Evolutionary conservation across 306 rosid genomes (phyloP).

Genomic region (Vigna nakashimae): DNA sequence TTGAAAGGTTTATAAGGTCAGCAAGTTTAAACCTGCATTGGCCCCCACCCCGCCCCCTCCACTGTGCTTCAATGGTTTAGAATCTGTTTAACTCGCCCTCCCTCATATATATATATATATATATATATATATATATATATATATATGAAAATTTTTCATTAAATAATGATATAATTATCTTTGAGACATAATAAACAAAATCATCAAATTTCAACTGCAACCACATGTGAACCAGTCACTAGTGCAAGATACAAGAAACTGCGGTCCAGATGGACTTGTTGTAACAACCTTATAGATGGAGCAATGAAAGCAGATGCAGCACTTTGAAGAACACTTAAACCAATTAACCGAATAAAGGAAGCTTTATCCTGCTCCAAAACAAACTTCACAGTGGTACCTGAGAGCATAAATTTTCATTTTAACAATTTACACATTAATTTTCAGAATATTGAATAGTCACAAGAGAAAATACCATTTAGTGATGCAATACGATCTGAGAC

Average conservation of each 20-base stretch:
- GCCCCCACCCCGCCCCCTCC: background rate
- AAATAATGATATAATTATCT: conserved; percentile 28
- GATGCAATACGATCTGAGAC: conserved; percentile 97
- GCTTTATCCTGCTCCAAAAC: conserved; percentile 97
- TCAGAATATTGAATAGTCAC: conserved; percentile 11
- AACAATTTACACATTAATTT: conserved; percentile 39
- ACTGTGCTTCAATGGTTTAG: background rate
- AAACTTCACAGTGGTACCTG: conserved; percentile 93
- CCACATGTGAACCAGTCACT: conserved; percentile 21
- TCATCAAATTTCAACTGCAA: conserved; percentile 26
- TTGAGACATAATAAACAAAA: background rate
- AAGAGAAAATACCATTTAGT: conserved; percentile 69
- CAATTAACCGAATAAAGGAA: conserved; percentile 80
- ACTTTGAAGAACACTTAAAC: conserved; percentile 89
- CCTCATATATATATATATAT: too few relatives aligned
- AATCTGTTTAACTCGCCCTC: conserved; percentile 16
- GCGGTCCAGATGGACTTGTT: conserved; percentile 11
- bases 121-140: background rate
- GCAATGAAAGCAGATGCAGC: conserved; percentile 90
- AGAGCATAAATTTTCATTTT: conserved; percentile 40
- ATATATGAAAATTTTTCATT: conserved; percentile 10
- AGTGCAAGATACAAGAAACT: conserved; percentile 13
- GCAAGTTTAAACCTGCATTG: background rate
- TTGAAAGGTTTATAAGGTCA: conserved; percentile 22
- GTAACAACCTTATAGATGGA: conserved; percentile 81